These are phyloP conservation scores for Ustilago crameri DNA, from an alignment of 1,284 basidiomycete genomes.

Conservation along the genomic window DNA sequence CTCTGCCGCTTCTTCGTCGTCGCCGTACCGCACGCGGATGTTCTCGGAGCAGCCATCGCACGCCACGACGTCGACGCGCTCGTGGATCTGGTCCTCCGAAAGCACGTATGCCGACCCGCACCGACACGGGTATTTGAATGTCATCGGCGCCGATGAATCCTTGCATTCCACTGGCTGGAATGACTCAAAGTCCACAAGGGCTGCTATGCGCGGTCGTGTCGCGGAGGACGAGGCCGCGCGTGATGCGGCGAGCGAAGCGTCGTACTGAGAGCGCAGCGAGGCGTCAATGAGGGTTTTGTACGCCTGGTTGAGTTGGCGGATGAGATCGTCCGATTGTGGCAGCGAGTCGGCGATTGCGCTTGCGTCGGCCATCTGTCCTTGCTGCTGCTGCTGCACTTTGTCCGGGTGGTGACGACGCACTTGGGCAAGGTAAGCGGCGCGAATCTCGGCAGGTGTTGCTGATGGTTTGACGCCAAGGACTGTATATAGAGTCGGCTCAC, in stretches of 20 bases:
- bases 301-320: constrained; percentile 38
- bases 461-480: constrained; percentile 26
- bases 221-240: constrained; percentile 7
- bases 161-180: constrained; percentile 16
- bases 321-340: constrained; percentile 22
- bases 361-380: constrained; percentile 1
- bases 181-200: constrained; percentile 33
- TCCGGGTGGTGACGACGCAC: constrained; percentile 44
- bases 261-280: constrained; percentile 20
- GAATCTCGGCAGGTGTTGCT: constrained; percentile 27
- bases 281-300: constrained; percentile 41
- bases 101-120: constrained; percentile 32
- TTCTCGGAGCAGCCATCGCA: constrained; percentile 46
- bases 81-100: constrained; percentile 22
- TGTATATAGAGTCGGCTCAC: constrained; percentile 14
- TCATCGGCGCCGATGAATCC: not conserved
- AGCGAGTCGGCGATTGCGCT: constrained; percentile 7
- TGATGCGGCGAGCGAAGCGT: constrained; percentile 14
- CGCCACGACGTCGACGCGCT: constrained; percentile 22
- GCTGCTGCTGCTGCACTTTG: constrained; percentile 42
- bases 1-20: constrained; percentile 2
- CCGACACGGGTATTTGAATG: constrained; percentile 32
- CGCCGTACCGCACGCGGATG: constrained; percentile 35
- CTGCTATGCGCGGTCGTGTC: constrained; percentile 24
- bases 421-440: constrained; percentile 40